Conservation (phyloP, 2,329 filamentous ascomycete species). For the Trichoderma gracile region DNA sequence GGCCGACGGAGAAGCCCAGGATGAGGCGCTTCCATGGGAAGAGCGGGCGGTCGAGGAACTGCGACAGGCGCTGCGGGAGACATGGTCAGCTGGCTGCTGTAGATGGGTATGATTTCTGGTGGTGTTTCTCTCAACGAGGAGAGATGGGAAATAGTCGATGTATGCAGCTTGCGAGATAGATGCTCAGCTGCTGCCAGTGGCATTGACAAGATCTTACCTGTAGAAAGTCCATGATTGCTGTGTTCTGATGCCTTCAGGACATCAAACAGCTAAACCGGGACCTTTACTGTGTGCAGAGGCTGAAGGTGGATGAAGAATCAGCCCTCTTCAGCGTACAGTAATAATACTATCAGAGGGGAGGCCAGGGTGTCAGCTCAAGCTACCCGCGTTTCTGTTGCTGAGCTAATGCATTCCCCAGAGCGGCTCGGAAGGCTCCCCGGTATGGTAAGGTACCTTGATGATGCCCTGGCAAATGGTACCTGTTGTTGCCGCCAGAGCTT, state of each 20-base stretch:
- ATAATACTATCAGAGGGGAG: slow-evolving; percentile 12
- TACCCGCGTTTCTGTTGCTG: slow-evolving; percentile 25
- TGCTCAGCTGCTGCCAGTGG: neutral
- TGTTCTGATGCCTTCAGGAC: slow-evolving; percentile 20
- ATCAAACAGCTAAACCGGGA: slow-evolving; percentile 1
- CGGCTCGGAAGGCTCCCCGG: slow-evolving; percentile 12
- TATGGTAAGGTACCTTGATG: neutral
- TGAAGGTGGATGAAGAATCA: slow-evolving; percentile 16
- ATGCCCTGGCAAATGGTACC: neutral
- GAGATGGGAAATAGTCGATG: neutral
- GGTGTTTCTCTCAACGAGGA: neutral
- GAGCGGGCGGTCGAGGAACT: slow-evolving; percentile 82
- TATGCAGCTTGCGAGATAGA: neutral
- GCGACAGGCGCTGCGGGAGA: slow-evolving; percentile 66
- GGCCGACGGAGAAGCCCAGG: slow-evolving; percentile 87
- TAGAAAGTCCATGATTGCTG: slow-evolving; percentile 48
- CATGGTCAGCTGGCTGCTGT: neutral
- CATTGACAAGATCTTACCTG: slow-evolving; percentile 39
- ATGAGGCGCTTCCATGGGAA: slow-evolving; percentile 99
- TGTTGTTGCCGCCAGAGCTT: too few species aligned
- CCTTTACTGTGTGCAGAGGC: neutral
- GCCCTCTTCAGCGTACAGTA: slow-evolving; percentile 5
- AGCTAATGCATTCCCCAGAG: slow-evolving; percentile 23
- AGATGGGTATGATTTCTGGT: neutral
- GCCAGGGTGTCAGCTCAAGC: slow-evolving; percentile 24